Evolutionary conservation across 192 early-diverging fungal species (phyloP), one percentile per base, ranked within the genome.

Genomic region (Backusella psychrophila): DNA sequence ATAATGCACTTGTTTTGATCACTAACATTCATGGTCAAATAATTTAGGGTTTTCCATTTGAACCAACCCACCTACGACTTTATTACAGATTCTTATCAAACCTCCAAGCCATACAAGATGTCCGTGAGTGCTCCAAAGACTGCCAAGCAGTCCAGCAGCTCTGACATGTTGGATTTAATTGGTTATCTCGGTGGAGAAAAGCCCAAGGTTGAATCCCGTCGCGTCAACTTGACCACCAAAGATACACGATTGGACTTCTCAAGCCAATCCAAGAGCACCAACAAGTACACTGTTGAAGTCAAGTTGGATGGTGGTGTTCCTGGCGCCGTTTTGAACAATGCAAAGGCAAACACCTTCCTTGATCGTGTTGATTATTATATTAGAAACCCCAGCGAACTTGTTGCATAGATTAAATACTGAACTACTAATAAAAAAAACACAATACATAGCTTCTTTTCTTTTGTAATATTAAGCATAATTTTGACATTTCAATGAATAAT

Each of bases 21-120:
- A 71, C 39, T 35, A 52, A 21, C 56, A 21, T 69, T n/a, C n/a
- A n/a, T 14, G 17, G 26, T 33, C 33, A 33, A 33, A 36, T 35
- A 75, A 72, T 53, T 14, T 71, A 81, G 96, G 44, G 93, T 98
- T 77, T 96, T 93, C 75, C 96, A 98, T 87, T 85, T 98, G 75
- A 96, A 94, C 1, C 39, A 68, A 34, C 63, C 80, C 41, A 71
- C 53, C 15, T 81, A 75, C 65, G 83, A 72, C 73, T 78, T 83
- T 73, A 75, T 74, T 71, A 75, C 52, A 59, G 46, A 74, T 70
- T 69, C 70, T 34, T 46, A 78, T 38, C 53, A 82, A 76, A 69
- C 75, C 26, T 66, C 69, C 33, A 75, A 84, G 74, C 80, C 83
- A 59, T 81, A 77, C 65, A 56, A 69, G 12, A 53, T 81, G 59